Evolutionary conservation across 352 stramenopile species (phyloP).

Genomic region (Phytophthora capsici): DNA sequence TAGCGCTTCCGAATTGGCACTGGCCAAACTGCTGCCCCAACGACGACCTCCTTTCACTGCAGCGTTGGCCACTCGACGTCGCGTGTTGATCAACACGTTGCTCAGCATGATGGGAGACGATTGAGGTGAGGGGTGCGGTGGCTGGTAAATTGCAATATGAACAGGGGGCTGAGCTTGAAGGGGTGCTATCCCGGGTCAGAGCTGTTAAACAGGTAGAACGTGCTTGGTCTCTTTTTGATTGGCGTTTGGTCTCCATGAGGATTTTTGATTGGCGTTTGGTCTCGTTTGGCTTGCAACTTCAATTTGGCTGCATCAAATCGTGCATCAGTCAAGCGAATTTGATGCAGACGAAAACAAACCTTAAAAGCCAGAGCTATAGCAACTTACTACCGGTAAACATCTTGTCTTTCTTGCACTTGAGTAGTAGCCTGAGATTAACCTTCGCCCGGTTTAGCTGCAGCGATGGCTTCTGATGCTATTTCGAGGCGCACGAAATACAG

Average conservation of each 20-base stretch:
- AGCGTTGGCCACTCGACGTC: conserved; percentile 13
- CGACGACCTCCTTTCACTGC: conserved; percentile 10
- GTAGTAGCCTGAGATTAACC: too few species aligned
- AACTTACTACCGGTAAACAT: too few species aligned
- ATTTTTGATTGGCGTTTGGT: conserved; percentile 18
- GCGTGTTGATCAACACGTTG: conserved; percentile 13
- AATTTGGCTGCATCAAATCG: conserved; percentile 32
- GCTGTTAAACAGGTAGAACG: conserved; percentile 20
- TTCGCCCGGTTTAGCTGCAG: too few species aligned
- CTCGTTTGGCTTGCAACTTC: conserved; percentile 19
- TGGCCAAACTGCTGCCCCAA: conserved; percentile 17
- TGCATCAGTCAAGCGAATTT: too few species aligned
- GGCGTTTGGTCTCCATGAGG: neutral
- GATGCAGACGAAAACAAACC: conserved; percentile 11
- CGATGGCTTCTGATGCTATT: conserved; percentile 2
- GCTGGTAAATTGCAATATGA: conserved; percentile 18
- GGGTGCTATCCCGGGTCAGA: conserved; percentile 1
- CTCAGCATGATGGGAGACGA: conserved; percentile 16
- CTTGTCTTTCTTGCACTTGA: too few species aligned
- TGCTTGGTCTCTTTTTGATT: conserved; percentile 21
- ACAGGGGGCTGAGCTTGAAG: conserved; percentile 18
- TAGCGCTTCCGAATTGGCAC: neutral
- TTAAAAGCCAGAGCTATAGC: too few species aligned
- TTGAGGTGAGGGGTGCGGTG: neutral
- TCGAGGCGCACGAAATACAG: neutral